Evolutionary conservation across 805 yeast genomes (phyloP).

Genomic region (Torulaspora gathmanii): DNA sequence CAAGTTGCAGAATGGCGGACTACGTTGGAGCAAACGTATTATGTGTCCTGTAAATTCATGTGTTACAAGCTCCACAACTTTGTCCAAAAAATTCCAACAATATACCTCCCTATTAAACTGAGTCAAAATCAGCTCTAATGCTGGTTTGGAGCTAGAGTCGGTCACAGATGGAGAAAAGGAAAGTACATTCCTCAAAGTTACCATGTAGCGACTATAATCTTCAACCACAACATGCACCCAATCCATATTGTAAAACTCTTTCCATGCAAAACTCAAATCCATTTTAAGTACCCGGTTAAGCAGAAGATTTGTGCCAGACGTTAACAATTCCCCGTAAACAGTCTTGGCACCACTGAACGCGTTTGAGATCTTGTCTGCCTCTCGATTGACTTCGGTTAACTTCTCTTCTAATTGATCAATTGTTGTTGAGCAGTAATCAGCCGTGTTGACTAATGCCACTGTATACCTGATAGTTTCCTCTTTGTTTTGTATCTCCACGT

Average conservation of each 20-base stretch:
- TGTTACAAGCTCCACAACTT: slow-evolving; percentile 61
- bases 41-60: slow-evolving; percentile 54
- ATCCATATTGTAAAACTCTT: slow-evolving; percentile 72
- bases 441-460: slow-evolving; percentile 75
- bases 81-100: slow-evolving; percentile 68
- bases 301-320: slow-evolving; percentile 51
- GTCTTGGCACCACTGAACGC: slow-evolving; percentile 54
- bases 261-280: slow-evolving; percentile 69
- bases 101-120: slow-evolving; percentile 65
- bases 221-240: slow-evolving; percentile 68
- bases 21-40: slow-evolving; percentile 54
- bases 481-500: slow-evolving; percentile 39
- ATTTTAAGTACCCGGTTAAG: slow-evolving; percentile 50
- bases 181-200: slow-evolving; percentile 49
- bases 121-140: slow-evolving; percentile 42
- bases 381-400: slow-evolving; percentile 41
- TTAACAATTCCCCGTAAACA: slow-evolving; percentile 53
- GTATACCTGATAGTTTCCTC: slow-evolving; percentile 60
- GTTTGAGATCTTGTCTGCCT: slow-evolving; percentile 40
- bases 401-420: slow-evolving; percentile 70
- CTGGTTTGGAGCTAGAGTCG: slow-evolving; percentile 28
- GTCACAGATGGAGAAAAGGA: slow-evolving; percentile 6
- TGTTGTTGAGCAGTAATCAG: slow-evolving; percentile 82
- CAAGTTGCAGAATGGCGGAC: slow-evolving; percentile 47
- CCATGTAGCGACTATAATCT: slow-evolving; percentile 67